Base-by-base conservation (phyloP, 352 stramenopile species). In the Plasmopara viticola region DNA sequence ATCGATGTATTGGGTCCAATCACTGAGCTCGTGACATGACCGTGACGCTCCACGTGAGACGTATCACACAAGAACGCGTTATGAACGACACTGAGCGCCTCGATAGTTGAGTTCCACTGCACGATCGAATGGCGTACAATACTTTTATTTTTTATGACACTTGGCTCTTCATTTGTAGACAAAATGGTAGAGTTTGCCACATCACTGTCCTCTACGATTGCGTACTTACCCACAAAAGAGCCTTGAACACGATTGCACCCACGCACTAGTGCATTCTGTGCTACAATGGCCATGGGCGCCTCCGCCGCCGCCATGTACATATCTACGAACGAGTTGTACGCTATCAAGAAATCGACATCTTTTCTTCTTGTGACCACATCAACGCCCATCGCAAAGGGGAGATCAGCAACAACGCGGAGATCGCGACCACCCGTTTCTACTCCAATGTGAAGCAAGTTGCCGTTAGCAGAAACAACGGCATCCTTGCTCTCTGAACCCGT, bases 1-100 rank as follows among this genome's bases (percentile, higher is more conserved):
- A 97, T 69, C 0, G 64, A 72, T 25, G 85, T 95, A 59, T 95
- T 94, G 9, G 88, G 68, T 18, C 86, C 89, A 14, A 97, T 68
- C 20, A 97, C 62, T 17, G 84, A 88, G 57, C 86, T 90, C 58
- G 86, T 74, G 44, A 97, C 79, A 37, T 93, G 71, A 14, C 79
- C 89, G 41, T 96, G 84, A 30, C 84, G 78, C 53, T 86, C 80
- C 0, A 95, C 79, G 51, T 84, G 70, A 4, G 83, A 72, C 18
- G 72, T 79, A 58, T 94, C 81, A 51, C 77, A 94, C 34, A 96
- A 68, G 30, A 97, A 73, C 6, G 74, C 60, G 25, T 66, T 42
- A 34, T 86, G 64, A 0, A 95, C 71, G 25, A 91, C 70, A 43
- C 82, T 90, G 20, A 79, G 56, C 20, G 66, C 52, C 38, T 94